Evolutionary conservation across 441 rosid genomes (phyloP), one percentile per base, ranked within the genome.

Genomic region (Geranium incanum): DNA sequence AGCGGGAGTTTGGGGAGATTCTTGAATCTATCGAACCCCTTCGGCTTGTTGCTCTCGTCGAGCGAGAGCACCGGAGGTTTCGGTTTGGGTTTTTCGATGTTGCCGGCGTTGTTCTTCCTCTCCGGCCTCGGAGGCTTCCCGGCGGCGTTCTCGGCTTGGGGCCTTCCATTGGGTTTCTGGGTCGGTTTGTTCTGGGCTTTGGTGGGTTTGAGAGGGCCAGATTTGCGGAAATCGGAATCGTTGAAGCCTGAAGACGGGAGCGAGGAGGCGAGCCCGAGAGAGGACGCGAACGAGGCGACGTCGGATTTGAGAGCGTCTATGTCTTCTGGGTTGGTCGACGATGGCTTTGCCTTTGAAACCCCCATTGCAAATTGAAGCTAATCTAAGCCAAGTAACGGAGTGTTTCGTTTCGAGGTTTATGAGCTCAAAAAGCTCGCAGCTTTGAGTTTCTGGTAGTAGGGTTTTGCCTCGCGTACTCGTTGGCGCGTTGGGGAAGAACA

Each of bases 141-240:
- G 0, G 57, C 18, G 65, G 9, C 11, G 33, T 18, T 18, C 23
- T 59, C 65, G 19, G 65, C 62, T 55, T 55, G 63, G 23, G 63
- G 28, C 7, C 7, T 57, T 59, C 23, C 23, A 9, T 1, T 18
- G 65, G 12, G 2, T 21, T 59, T 59, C 23, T 59, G 65, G 65
- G 65, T 19, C 21, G 65, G 33, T 12, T 50, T 67, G 36, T 68
- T 0, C 4, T 50, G 55, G 64, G 15, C 36, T 18, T 66, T 79
- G 8, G 65, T 15, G 38, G 71, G 48, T 37, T 66, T 64, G 38
- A 83, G 19, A 55, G 72, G 81, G 13, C 78, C 79, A 6, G 81
- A 68, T 79, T 87, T 86, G 15, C 96, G 88, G 75, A 89, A 94
- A 80, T 87, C 95, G n/a, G 81, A 64, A 66, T 94, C 97, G 76